Evolutionary conservation across 345 rosid genomes (phyloP).

Genomic region (Euphorbia tirucalli): DNA sequence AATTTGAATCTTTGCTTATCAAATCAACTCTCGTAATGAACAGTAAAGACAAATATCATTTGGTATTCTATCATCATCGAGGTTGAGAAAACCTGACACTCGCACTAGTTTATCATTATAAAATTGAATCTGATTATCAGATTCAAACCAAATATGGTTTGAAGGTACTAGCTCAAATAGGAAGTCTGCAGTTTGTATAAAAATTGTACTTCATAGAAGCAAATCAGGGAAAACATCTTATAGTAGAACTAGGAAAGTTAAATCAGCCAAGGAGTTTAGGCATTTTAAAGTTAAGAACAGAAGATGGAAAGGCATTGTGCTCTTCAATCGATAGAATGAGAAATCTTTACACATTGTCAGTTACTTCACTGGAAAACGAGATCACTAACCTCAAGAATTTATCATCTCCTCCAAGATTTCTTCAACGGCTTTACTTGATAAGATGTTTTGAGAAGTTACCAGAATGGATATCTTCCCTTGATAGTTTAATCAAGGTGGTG

Average conservation of each 20-base stretch:
- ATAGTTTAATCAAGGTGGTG: slow-evolving; percentile 5
- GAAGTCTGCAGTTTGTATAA: slow-evolving; percentile 14
- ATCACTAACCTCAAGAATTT: slow-evolving; percentile 33
- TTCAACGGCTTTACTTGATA: slow-evolving; percentile 12
- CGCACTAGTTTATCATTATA: slow-evolving; percentile 21
- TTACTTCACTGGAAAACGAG: slow-evolving; percentile 29
- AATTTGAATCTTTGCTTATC: no score
- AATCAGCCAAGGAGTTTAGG: slow-evolving; percentile 15
- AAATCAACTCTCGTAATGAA: no score
- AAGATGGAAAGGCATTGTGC: slow-evolving; percentile 18
- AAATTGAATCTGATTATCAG: slow-evolving; percentile 17
- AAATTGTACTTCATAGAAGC: slow-evolving; percentile 14
- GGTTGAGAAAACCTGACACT: no score
- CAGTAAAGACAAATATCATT: no score
- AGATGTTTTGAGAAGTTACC: slow-evolving; percentile 16
- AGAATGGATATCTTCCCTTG: slow-evolving; percentile 10
- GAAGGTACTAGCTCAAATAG: slow-evolving; percentile 19
- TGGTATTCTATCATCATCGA: no score
- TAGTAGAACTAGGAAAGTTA: slow-evolving; percentile 13
- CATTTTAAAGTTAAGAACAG: slow-evolving; percentile 17
- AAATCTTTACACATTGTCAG: slow-evolving; percentile 29
- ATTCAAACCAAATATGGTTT: slow-evolving; percentile 16
- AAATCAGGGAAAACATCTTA: slow-evolving; percentile 10
- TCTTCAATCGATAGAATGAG: slow-evolving; percentile 20
- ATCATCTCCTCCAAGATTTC: slow-evolving; percentile 23